Conservation (phyloP, 192 early-diverging fungal species). For the Ambispora gerdemannii region DNA sequence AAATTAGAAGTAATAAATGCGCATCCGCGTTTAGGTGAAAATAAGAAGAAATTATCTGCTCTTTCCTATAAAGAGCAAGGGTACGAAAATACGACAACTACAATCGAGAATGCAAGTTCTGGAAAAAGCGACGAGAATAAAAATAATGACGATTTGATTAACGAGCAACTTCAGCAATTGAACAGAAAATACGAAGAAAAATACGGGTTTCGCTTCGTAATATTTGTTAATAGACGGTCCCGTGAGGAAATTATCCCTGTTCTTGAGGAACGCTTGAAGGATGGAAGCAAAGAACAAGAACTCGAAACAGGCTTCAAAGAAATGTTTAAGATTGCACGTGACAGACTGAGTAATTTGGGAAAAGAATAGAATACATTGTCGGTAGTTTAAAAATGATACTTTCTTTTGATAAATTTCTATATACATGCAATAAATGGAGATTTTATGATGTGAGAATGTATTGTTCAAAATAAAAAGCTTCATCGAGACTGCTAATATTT, state of each 20-base stretch:
- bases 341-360: slow-evolving; percentile 64
- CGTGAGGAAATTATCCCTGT: slow-evolving; percentile 74
- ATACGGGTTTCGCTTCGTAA: slow-evolving; percentile 79
- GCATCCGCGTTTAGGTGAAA: slow-evolving; percentile 84
- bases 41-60: slow-evolving; percentile 63
- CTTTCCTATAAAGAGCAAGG: slow-evolving; percentile 72
- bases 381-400: neutral
- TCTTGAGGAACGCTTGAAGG: slow-evolving; percentile 62
- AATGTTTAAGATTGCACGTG: slow-evolving; percentile 79
- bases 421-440: too few species aligned
- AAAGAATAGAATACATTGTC: neutral
- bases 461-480: too few species aligned
- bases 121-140: slow-evolving; percentile 16
- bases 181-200: slow-evolving; percentile 68
- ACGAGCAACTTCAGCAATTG: slow-evolving; percentile 54
- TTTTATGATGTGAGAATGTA: too few species aligned
- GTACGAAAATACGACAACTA: slow-evolving; percentile 47
- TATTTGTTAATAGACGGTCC: slow-evolving; percentile 77
- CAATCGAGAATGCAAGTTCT: slow-evolving; percentile 18
- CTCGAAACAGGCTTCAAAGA: slow-evolving; percentile 66
- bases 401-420: neutral
- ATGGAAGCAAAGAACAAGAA: slow-evolving; percentile 62
- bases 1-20: slow-evolving; percentile 82
- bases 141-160: slow-evolving; percentile 50
- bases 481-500: too few species aligned